phyloP scores from a whole-genome alignment of 345 rosid genomes.

The Punica granatum region DNA sequence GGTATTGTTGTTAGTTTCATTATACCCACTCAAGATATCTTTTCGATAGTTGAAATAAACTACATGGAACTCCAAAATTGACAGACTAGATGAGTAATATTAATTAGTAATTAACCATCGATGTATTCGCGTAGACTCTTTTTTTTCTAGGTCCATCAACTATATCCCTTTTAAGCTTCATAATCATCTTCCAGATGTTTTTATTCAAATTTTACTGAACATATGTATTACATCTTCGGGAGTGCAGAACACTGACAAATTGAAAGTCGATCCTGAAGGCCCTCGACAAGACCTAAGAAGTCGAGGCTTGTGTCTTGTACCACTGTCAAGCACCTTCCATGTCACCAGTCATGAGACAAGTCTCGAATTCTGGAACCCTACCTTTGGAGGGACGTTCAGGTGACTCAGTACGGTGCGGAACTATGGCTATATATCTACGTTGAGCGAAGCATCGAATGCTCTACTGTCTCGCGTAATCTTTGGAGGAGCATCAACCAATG shows the following conservation, averaged over 20 bases:
- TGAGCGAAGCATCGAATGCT: background rate
- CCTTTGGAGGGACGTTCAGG: conserved; percentile 95
- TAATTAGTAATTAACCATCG: too few relatives aligned
- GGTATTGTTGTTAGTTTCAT: background rate
- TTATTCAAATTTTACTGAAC: background rate
- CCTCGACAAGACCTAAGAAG: conserved; percentile 82
- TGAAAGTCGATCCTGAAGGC: conserved; percentile 46
- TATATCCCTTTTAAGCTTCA: background rate
- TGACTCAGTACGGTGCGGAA: conserved; percentile 16
- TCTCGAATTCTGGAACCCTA: conserved; percentile 89
- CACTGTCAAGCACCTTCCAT: conserved; percentile 84
- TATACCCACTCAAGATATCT: too few relatives aligned
- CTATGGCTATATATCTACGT: background rate
- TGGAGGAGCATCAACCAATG: background rate
- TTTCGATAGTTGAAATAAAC: background rate
- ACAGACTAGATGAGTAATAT: background rate
- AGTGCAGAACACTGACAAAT: conserved; percentile 45
- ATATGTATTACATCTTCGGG: background rate
- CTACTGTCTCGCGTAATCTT: background rate
- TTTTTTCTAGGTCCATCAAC: too few relatives aligned
- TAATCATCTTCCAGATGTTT: background rate
- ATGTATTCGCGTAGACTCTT: too few relatives aligned
- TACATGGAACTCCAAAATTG: background rate
- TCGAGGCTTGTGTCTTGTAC: conserved; percentile 86
- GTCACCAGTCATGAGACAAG: conserved; percentile 75